Base-by-base conservation (phyloP, 768 basidiomycete genomes). In the Boletus rubescentipes region DNA sequence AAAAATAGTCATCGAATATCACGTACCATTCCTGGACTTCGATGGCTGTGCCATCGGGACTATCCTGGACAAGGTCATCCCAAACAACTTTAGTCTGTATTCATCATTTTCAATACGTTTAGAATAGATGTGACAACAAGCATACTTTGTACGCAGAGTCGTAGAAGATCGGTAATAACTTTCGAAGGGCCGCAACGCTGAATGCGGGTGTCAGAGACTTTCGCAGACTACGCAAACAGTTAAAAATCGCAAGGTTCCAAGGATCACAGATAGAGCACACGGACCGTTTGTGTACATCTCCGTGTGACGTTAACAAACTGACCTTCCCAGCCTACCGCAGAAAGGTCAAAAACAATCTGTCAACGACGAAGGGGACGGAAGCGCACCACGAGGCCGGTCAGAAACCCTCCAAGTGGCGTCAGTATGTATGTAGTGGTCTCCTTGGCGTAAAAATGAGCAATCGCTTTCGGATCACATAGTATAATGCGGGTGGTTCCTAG, bases 391-490 rank as follows among this genome's bases (percentile, higher is more conserved):
- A 53, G 54, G 32, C 73, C 72, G 11, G 79, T 74, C 34, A 34
- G 35, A 42, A 43, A 54, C 59, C 58, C 49, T 36, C 20, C 60
- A 18, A 63, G 58, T 40, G 59, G 70, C 31, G 60, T 72, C 30
- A 56, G 38, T 20, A 62, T 49, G 43, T 73, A 72, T 0, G 67
- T 61, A n/a, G 58, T 79, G 0, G 82, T 81, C 54, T 84, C 82
- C 54, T 67, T 75, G 3, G 79, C 69, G 56, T 77, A 81, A 54
- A 81, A 78, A 57, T 85, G 79, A 1, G 75, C 71, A 21, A 79
- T 68, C 0, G 83, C 81, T 64, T 75, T 80, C 2, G 78, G 75
- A 47, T 81, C 80, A 45, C 72, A 70, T 8, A 83, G 52, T 4
- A 80, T 59, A 16, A 81, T 60, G 16, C 64, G 59, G 3, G 55